Evolutionary conservation across 2,329 filamentous ascomycete species (phyloP).

Genomic region (Penicillium sp.): DNA sequence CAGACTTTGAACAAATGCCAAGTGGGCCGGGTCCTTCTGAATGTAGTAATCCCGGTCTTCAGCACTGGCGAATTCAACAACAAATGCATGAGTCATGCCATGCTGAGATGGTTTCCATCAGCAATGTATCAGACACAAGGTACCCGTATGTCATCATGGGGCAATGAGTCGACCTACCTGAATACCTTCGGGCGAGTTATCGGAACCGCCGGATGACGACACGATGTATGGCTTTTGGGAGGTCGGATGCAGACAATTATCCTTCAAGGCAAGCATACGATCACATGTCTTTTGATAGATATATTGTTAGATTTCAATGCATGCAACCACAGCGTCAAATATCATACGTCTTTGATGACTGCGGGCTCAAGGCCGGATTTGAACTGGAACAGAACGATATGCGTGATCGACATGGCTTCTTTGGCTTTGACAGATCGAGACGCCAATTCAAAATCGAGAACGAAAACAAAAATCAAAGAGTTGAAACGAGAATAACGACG

Average conservation of each 20-base stretch:
- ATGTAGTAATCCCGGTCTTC: slow-evolving; percentile 69
- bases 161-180: slow-evolving; percentile 47
- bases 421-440: not conserved
- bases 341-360: slow-evolving; percentile 56
- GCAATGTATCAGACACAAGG: not conserved
- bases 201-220: slow-evolving; percentile 56
- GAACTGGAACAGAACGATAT: slow-evolving; percentile 68
- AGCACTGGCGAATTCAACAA: slow-evolving; percentile 62
- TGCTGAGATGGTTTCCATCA: slow-evolving; percentile 39
- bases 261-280: slow-evolving; percentile 56
- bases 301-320: not conserved
- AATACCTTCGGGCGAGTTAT: slow-evolving; percentile 61
- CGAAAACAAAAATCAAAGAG: too few species aligned
- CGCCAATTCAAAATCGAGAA: too few species aligned
- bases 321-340: not conserved
- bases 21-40: slow-evolving; percentile 62
- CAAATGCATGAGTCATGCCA: slow-evolving; percentile 67
- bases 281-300: slow-evolving; percentile 48
- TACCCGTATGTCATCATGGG: not conserved
- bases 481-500: too few species aligned
- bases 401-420: slow-evolving; percentile 60
- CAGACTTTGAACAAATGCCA: slow-evolving; percentile 54
- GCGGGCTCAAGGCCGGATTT: slow-evolving; percentile 51
- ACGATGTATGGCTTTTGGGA: slow-evolving; percentile 61
- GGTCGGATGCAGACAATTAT: slow-evolving; percentile 59